Percentiles rank a stretch among this genome's conserved stretches.
phyloP scores from a whole-genome alignment of 257 asterid species.

The Solanum sitiens region DNA sequence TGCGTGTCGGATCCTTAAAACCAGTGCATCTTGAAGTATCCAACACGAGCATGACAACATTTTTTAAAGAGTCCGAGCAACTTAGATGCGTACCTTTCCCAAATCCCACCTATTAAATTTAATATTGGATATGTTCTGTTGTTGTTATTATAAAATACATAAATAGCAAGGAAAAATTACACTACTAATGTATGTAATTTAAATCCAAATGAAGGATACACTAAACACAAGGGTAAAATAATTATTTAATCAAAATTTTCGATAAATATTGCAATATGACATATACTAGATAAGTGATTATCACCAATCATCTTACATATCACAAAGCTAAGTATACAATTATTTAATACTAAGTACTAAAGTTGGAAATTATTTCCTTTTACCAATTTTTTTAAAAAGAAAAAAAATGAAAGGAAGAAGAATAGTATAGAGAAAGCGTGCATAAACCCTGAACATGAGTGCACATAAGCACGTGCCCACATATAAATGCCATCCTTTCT shows the following conservation, averaged over 20 bases:
- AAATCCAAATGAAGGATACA: neutral
- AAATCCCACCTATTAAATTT: neutral
- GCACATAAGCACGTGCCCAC: neutral
- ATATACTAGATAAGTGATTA: neutral
- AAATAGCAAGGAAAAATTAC: neutral
- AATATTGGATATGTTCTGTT: neutral
- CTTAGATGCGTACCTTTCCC: too few species aligned
- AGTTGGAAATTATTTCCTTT: neutral
- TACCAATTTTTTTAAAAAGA: neutral
- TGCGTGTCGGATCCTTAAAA: neutral
- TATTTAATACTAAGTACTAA: neutral
- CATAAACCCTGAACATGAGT: neutral
- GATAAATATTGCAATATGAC: neutral
- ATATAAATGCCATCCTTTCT: neutral
- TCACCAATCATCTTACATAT: neutral
- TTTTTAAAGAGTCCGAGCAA: neutral
- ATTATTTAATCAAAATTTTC: neutral
- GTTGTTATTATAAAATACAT: neutral
- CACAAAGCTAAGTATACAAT: neutral
- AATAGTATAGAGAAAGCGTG: neutral
- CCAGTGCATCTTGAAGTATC: neutral
- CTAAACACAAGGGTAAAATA: neutral
- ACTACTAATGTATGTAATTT: neutral
- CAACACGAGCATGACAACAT: neutral
- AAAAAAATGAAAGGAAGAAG: neutral